Evolutionary conservation across 2,329 filamentous ascomycete genomes (phyloP).

Genomic region (Aspergillaceae sp.): DNA sequence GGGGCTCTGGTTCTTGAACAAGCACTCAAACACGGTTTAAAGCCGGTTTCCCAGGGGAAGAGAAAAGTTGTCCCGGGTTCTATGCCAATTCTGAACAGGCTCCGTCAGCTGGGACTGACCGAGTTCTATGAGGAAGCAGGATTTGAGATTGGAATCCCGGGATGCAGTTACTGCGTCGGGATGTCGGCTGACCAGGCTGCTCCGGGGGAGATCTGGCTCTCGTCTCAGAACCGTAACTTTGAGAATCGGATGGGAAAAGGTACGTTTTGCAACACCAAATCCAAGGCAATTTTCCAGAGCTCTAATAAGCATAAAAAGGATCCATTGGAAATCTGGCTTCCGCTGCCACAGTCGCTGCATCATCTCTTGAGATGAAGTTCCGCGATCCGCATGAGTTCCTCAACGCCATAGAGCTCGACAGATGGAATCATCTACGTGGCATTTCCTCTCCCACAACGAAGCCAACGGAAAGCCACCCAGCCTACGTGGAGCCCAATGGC

Average conservation of each 20-base stretch:
- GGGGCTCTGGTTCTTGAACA: slow-evolving; percentile 35
- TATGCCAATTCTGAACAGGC: slow-evolving; percentile 29
- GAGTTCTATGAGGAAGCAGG: slow-evolving; percentile 35
- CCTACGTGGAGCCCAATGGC: neutral
- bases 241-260: slow-evolving; percentile 40
- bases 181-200: slow-evolving; percentile 35
- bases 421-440: slow-evolving; percentile 26
- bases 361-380: slow-evolving; percentile 4
- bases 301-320: slow-evolving; percentile 15
- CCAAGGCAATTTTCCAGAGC: neutral
- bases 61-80: slow-evolving; percentile 37
- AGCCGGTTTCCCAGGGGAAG: slow-evolving; percentile 24
- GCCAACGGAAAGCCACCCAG: slow-evolving; percentile 10
- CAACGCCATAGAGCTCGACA: slow-evolving; percentile 28
- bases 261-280: slow-evolving; percentile 4
- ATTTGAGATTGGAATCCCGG: slow-evolving; percentile 35
- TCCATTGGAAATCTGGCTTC: slow-evolving; percentile 40
- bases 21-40: slow-evolving; percentile 25
- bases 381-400: slow-evolving; percentile 23
- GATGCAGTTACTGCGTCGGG: slow-evolving; percentile 41
- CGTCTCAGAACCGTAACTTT: slow-evolving; percentile 42
- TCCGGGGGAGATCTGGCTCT: slow-evolving; percentile 37
- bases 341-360: slow-evolving; percentile 41
- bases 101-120: slow-evolving; percentile 27
- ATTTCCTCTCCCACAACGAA: slow-evolving; percentile 11